Base-by-base conservation (phyloP, 306 rosid genomes). In the Vigna trinervia region DNA sequence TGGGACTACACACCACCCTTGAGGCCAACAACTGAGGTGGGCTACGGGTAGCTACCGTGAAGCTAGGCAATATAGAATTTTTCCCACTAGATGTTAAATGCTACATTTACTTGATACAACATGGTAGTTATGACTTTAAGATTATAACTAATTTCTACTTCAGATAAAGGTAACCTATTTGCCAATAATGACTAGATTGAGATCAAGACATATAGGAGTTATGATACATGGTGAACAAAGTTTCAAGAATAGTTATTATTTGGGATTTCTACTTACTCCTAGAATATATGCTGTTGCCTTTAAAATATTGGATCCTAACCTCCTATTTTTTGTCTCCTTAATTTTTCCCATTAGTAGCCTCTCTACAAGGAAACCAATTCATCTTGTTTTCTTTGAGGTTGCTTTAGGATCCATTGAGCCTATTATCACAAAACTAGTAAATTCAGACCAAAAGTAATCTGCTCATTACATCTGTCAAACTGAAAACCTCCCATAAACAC, bases 91-190 rank as follows among this genome's bases (percentile, higher is more conserved):
- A 38, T 38, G 8, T 39, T 8, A 8, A 39, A 39, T 39, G 45
- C 45, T 8, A 39, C 3, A 39, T 39, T 39, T 39, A 39, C 45
- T 39, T 8, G 11, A 39, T 6, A 6, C 43, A 7, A 52, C 32
- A 61, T 41, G 47, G n/a, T 52, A 56, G 69, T 77, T 41, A 32
- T 13, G 11, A 13, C 46, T 82, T 60, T 20, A 72, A 48, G 22
- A 73, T 59, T 51, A 66, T 64, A 73, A 26, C 15, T 48, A 48
- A 53, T 54, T 38, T 54, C 5, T 36, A 46, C 66, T 45, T 53
- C 45, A 77, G 62, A 62, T 46, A 52, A 38, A 64, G 72, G 61
- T 43, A 82, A 30, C 22, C 53, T 69, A 69, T 39, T 81, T 56
- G 48, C 32, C 46, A 71, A 63, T 56, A 64, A 64, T 73, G 52